Base-by-base conservation (phyloP, 139 green algal species). In the Closterium sp. region DNA sequence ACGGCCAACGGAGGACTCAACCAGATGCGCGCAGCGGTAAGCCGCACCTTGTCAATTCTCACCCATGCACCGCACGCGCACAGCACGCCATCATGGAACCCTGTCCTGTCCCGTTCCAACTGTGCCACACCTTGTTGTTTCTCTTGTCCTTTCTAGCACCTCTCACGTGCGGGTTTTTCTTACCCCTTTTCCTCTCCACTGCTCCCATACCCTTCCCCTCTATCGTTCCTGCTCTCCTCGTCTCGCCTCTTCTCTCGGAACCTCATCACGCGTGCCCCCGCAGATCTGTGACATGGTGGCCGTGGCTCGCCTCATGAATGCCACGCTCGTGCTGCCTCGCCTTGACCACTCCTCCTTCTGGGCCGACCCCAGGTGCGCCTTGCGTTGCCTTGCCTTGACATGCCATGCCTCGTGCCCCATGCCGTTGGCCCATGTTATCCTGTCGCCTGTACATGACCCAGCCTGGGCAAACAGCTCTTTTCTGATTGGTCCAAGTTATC, bases 201-300 rank as follows among this genome's bases (percentile, higher is more conserved):
- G 62, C 21, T 31, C 27, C 11, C 88, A 30, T 85, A 11, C 13
- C 24, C n/a, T n/a, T 28, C 88, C 2, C 88, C 1, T 28, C 5
- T 21, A 7, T 28, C 29, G 27, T 90, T 62, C 29, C n/a, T 28
- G 1, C 88, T 19, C 27, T 70, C 88, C 29, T 28, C 29, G 38
- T 19, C 88, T 13, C 88, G 0, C 19, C 88, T 31, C 88, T 85
- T 21, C 88, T 70, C 88, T 9, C 88, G 45, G 1, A 3, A 0
- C 13, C 87, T n/a, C 87, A n/a, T 73, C n/a, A 45, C 10, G 38
- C 38, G 10, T 45, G 38, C 29, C 29, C 27, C 32, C 21, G 10
- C 91, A 94, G 91, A 94, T 94, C 42, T 94, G 91, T 29, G 91
- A 94, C 45, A 94, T 94, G 91, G 91, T 94, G 28, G 91, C 91